Evolutionary conservation across 352 stramenopile genomes (phyloP).

Genomic region (Blastocystis sp.): DNA sequence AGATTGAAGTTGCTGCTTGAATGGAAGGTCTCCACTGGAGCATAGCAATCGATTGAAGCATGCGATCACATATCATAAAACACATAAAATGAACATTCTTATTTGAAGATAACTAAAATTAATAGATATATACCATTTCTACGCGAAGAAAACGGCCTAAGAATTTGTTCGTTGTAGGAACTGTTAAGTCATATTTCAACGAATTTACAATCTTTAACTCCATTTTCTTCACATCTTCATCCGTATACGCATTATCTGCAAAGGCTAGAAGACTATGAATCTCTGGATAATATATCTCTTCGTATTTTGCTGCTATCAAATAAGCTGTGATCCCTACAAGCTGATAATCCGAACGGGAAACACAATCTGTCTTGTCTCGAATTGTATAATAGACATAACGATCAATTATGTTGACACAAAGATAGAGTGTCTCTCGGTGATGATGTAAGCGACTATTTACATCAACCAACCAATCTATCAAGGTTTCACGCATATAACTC

Average conservation of each 20-base stretch:
- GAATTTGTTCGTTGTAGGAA: slow-evolving; percentile 86
- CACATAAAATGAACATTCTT: slow-evolving; percentile 81
- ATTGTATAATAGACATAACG: slow-evolving; percentile 76
- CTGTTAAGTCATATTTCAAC: slow-evolving; percentile 89
- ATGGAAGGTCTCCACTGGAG: slow-evolving; percentile 91
- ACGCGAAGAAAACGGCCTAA: slow-evolving; percentile 87
- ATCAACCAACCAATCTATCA: slow-evolving; percentile 98
- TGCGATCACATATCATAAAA: slow-evolving; percentile 89
- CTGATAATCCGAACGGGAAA: slow-evolving; percentile 87
- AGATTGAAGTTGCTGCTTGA: slow-evolving; percentile 88
- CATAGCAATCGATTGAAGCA: slow-evolving; percentile 93
- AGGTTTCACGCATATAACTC: slow-evolving; percentile 94
- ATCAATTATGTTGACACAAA: slow-evolving; percentile 95
- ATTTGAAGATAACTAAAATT: slow-evolving; percentile 60
- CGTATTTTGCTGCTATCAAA: slow-evolving; percentile 95
- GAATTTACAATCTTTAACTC: slow-evolving; percentile 87
- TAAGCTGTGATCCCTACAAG: slow-evolving; percentile 89
- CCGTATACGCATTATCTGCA: slow-evolving; percentile 89
- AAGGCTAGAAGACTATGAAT: slow-evolving; percentile 93
- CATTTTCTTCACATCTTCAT: slow-evolving; percentile 79
- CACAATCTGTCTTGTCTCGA: slow-evolving; percentile 69
- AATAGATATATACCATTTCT: slow-evolving; percentile 41
- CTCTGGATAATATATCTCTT: slow-evolving; percentile 96
- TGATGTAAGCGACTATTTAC: slow-evolving; percentile 97
- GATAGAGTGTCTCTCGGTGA: slow-evolving; percentile 87